phyloP scores from a whole-genome alignment of 441 rosid genomes.

The Pelargonium australe region DNA sequence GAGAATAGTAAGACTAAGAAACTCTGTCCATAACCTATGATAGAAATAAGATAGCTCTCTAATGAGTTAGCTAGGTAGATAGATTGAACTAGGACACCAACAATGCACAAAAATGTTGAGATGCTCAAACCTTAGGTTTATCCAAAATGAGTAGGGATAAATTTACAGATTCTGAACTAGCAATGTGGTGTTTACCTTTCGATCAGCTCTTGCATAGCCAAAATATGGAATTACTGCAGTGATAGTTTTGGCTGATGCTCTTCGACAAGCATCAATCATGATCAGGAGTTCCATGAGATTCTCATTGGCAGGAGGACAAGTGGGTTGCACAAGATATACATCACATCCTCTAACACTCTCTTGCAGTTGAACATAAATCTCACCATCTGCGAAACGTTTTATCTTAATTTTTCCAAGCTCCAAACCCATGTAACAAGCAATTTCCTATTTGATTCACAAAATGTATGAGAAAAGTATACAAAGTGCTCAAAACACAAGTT shows the following conservation, averaged over 20 bases:
- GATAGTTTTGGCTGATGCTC: constrained; percentile 90
- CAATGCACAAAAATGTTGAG: not conserved
- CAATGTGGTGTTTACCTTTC: constrained; percentile 49
- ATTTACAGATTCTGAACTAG: not conserved
- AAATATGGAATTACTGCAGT: constrained; percentile 98
- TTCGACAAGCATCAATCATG: constrained; percentile 96
- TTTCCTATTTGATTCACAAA: constrained; percentile 43
- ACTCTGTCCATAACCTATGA: no score
- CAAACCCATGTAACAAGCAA: constrained; percentile 87
- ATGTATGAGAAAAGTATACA: not conserved
- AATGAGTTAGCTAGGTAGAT: not conserved
- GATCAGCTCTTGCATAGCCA: constrained; percentile 97
- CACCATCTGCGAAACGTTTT: constrained; percentile 92
- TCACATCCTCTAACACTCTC: constrained; percentile 97
- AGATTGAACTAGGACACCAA: not conserved
- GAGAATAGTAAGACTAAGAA: no score
- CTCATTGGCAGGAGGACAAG: constrained; percentile 96
- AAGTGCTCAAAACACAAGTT: not conserved
- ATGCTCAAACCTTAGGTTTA: not conserved
- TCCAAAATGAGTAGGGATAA: not conserved
- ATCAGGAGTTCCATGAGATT: constrained; percentile 91
- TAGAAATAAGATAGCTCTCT: no score
- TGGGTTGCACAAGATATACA: constrained; percentile 87
- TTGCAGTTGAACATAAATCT: constrained; percentile 88
- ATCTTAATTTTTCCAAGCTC: constrained; percentile 86